Evolutionary conservation across 768 basidiomycete species (phyloP).

Genomic region (Mycena venus): DNA sequence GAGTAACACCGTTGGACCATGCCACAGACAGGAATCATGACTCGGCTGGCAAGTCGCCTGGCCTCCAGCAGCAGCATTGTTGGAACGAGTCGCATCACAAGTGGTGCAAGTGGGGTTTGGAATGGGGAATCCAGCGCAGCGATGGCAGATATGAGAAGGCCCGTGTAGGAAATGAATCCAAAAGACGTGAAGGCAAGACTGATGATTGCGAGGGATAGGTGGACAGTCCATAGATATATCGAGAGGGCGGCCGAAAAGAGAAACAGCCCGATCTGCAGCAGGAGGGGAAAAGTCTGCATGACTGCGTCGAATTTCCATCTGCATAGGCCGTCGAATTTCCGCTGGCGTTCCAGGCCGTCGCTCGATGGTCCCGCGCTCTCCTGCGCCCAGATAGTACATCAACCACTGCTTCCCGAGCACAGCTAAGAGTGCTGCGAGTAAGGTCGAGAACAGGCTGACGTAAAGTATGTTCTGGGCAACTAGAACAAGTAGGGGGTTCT

Average conservation of each 20-base stretch:
- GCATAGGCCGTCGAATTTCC: background rate
- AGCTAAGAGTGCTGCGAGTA: background rate
- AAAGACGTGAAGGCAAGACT: background rate
- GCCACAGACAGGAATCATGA: no score
- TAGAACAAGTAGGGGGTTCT: no score
- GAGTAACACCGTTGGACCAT: no score
- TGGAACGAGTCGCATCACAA: no score
- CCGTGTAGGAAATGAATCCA: background rate
- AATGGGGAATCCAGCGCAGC: background rate
- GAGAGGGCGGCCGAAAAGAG: background rate
- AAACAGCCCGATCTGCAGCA: background rate
- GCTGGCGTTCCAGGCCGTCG: background rate
- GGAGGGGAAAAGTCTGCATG: slow-evolving; percentile 4
- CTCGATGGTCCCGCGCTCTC: background rate
- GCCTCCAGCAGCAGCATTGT: no score
- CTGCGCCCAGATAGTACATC: background rate
- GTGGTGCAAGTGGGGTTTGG: background rate
- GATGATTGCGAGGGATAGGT: background rate
- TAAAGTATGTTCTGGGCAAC: background rate
- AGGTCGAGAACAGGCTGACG: background rate
- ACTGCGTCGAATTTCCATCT: background rate
- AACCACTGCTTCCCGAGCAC: slow-evolving; percentile 12
- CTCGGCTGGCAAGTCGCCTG: no score
- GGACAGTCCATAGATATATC: background rate
- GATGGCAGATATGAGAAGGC: background rate